A percentile compares a stretch with the other conserved stretches of the same genome.
These are phyloP conservation scores for Sindora glabra DNA, from an alignment of 306 rosid species.

Conservation along the genomic window DNA sequence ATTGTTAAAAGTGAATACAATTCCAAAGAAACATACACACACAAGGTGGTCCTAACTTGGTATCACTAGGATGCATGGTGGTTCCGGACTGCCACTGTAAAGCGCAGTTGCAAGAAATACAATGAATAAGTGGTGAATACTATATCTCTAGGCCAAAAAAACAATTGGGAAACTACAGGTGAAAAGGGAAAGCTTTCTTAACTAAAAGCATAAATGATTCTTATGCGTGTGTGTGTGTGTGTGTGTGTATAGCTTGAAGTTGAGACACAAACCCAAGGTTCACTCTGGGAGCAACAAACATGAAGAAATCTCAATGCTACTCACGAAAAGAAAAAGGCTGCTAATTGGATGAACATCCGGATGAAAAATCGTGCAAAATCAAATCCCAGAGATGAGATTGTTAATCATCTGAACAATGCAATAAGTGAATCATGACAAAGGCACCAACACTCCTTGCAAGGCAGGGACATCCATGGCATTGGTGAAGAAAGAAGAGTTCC, in stretches of 20 bases:
- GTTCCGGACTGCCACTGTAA: no score
- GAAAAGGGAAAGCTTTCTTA: no score
- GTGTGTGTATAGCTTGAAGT: constrained; percentile 6
- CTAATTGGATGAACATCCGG: neutral
- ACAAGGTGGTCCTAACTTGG: no score
- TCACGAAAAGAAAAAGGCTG: neutral
- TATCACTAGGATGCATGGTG: no score
- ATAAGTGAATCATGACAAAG: constrained; percentile 61
- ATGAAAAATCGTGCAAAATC: neutral
- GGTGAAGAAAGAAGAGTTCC: constrained; percentile 60
- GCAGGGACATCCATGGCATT: constrained; percentile 75
- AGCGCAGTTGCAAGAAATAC: no score
- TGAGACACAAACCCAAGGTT: neutral
- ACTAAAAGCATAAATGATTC: no score
- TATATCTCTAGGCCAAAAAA: neutral
- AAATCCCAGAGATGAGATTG: neutral
- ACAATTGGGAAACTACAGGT: no score
- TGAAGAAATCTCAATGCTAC: constrained; percentile 11
- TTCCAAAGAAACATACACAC: no score
- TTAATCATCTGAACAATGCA: constrained; percentile 35
- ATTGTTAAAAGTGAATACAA: no score
- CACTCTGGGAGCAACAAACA: neutral
- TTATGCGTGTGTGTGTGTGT: no score
- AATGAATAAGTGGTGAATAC: neutral
- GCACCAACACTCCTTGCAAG: constrained; percentile 68